These are phyloP conservation scores for Talaromyces trachyspermus DNA, from an alignment of 495 filamentous ascomycete genomes.

Conservation along the genomic window DNA sequence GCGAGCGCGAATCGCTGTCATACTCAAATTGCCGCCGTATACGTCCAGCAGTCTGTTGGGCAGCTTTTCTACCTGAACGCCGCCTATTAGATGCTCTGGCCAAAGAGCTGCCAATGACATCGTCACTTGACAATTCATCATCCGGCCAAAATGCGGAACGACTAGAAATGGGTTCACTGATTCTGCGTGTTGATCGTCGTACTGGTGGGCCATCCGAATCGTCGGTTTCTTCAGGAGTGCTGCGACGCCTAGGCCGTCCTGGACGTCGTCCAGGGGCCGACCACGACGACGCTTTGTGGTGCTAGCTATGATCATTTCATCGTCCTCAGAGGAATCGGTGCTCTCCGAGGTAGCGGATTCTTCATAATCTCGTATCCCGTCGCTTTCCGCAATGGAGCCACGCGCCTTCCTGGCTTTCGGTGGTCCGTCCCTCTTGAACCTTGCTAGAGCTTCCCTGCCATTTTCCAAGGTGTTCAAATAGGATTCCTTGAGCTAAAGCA, in stretches of 20 bases:
- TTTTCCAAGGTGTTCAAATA: conserved; percentile 26
- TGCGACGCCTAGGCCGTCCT: conserved; percentile 5
- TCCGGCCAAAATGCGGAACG: neutral
- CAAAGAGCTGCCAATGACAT: conserved; percentile 12
- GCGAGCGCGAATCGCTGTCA: conserved; percentile 6
- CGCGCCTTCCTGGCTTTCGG: neutral
- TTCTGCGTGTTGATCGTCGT: conserved; percentile 2
- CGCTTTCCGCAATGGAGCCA: neutral
- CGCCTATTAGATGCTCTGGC: conserved; percentile 28
- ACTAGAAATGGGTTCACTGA: neutral
- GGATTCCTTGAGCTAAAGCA: conserved; percentile 20
- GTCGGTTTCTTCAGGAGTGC: neutral
- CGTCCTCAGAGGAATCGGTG: conserved; percentile 8
- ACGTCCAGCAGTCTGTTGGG: neutral
- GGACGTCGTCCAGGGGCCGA: neutral
- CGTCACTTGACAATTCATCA: conserved; percentile 17
- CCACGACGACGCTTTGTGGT: neutral
- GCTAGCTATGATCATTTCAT: conserved; percentile 2
- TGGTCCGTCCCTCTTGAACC: conserved; percentile 13
- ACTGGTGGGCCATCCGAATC: neutral
- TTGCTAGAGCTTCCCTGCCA: conserved; percentile 22
- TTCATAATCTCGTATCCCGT: neutral
- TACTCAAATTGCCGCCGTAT: conserved; percentile 14
- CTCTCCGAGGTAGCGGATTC: neutral
- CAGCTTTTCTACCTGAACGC: conserved; percentile 19